Base-by-base conservation (phyloP, 805 yeast genomes). In the Yamadazyma akitaensis region DNA sequence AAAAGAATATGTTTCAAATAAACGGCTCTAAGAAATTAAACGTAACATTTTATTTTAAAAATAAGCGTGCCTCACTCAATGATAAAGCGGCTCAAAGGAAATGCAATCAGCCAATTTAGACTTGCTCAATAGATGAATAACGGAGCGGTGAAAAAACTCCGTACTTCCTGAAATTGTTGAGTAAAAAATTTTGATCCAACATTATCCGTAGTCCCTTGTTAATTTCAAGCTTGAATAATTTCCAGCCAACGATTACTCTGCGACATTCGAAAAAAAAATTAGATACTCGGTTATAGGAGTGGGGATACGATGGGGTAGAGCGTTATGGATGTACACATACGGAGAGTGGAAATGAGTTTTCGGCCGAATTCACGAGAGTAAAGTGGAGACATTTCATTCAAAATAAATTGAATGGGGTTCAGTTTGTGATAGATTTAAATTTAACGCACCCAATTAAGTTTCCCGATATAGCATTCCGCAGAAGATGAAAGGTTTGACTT, bases 131-230 rank as follows among this genome's bases (percentile, higher is more conserved):
- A 7, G 4, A 21, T 7, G 24, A 21, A 7, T 11, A 17, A n/a
- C 21, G 26, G 18, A 36, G 17, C 28, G 40, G 40, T 13, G 16
- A 37, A 19, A 37, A 37, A 37, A 37, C 28, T 38, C 42, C 33
- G 33, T 25, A n/a, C 4, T 7, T 38, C 21, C 21, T 18, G 19
- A 32, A 40, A 31, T 31, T 40, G 43, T 40, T 40, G 43, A 32
- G 43, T 14, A 2, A 17, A 21, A 21, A 21, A 18, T 14, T 16
- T 30, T 40, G 17, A 40, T 6, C 28, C 43, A 40, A 40, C 43
- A 40, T 18, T 30, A 21, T 21, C 24, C 7, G 7, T 21, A 21
- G 7, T 21, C 24, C 6, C 24, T 21, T 7, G 24, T 21, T 21
- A 7, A 21, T 21, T 21, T 7, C 4, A 21, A 21, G 4, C 24